Percentiles rank a stretch among this genome's conserved stretches.
Conservation (phyloP, 164 flowering plant species). For the Chloranthus sessilifolius region DNA sequence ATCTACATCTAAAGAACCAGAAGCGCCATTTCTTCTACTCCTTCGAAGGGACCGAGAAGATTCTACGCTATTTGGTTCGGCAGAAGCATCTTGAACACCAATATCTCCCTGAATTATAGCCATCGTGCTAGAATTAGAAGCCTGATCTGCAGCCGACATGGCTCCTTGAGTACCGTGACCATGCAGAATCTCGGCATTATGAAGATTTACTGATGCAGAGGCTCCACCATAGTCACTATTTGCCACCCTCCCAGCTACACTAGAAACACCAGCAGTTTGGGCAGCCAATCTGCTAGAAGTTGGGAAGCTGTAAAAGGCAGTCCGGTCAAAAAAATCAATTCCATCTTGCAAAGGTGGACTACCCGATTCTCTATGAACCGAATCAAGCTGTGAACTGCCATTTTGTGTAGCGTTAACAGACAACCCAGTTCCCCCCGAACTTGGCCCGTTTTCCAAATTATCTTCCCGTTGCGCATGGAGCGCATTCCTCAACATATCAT, state of each 20-base stretch:
- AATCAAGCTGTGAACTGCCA: slow-evolving; percentile 6
- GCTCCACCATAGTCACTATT: slow-evolving; percentile 15
- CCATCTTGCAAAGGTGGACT: slow-evolving; percentile 18
- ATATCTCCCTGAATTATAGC: slow-evolving; percentile 29
- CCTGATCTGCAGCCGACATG: slow-evolving; percentile 19
- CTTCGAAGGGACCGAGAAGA: slow-evolving; percentile 24
- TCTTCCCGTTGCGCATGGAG: slow-evolving; percentile 17
- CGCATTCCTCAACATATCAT: slow-evolving; percentile 18
- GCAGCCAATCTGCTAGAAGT: slow-evolving; percentile 24
- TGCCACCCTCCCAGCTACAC: slow-evolving; percentile 13
- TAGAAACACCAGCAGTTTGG: slow-evolving; percentile 13
- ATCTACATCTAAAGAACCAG: slow-evolving; percentile 24
- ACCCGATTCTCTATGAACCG: slow-evolving; percentile 9
- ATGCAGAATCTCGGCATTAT: slow-evolving; percentile 2
- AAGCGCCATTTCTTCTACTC: slow-evolving; percentile 19
- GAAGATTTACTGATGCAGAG: slow-evolving; percentile 17
- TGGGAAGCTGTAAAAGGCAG: slow-evolving; percentile 10
- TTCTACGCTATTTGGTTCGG: slow-evolving; percentile 22
- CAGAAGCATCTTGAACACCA: slow-evolving; percentile 17
- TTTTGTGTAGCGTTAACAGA: slow-evolving; percentile 8
- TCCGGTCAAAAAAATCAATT: slow-evolving; percentile 17
- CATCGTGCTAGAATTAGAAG: slow-evolving; percentile 32
- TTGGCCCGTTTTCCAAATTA: slow-evolving; percentile 11
- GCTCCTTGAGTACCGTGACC: slow-evolving; percentile 11
- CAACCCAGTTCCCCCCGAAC: slow-evolving; percentile 10